Evolutionary conservation across 192 early-diverging fungal species (phyloP).

Genomic region (Entomortierella beljakovae): DNA sequence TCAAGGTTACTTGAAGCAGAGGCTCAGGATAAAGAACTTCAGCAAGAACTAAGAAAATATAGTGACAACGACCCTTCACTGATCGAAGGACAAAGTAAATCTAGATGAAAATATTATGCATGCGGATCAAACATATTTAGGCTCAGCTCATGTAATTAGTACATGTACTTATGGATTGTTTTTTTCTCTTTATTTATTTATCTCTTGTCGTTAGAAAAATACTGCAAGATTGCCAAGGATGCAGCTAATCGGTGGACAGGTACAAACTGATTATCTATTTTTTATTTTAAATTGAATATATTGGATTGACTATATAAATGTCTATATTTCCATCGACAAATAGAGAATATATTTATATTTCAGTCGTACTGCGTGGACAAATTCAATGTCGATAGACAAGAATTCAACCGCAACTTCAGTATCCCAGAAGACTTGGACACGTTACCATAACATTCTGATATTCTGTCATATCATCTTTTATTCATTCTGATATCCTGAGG

Average conservation of each 20-base stretch:
- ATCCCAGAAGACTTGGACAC: slow-evolving; percentile 84
- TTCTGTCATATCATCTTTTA: too few relatives aligned
- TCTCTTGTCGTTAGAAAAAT: slow-evolving; percentile 64
- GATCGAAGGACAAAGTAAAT: slow-evolving; percentile 70
- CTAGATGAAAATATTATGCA: not conserved
- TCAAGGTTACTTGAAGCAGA: slow-evolving; percentile 66
- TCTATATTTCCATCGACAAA: not conserved
- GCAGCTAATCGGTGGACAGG: slow-evolving; percentile 91
- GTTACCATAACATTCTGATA: slow-evolving; percentile 59
- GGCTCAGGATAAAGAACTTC: slow-evolving; percentile 49
- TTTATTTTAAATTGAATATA: too few relatives aligned
- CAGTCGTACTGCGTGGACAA: slow-evolving; percentile 81
- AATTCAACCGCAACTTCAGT: slow-evolving; percentile 74
- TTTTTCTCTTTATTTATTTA: not conserved
- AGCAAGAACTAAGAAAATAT: slow-evolving; percentile 72
- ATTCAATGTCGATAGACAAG: slow-evolving; percentile 69
- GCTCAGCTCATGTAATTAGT: not conserved
- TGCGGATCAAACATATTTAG: not conserved
- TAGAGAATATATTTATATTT: slow-evolving; percentile 87
- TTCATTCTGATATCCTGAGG: too few relatives aligned
- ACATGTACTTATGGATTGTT: too few relatives aligned
- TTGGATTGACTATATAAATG: not conserved
- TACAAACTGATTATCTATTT: too few relatives aligned
- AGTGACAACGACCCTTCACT: slow-evolving; percentile 83
- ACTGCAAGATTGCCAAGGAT: slow-evolving; percentile 68